Conservation (phyloP, 148 eudicot genomes). For the Pharnaceum exiguum region DNA sequence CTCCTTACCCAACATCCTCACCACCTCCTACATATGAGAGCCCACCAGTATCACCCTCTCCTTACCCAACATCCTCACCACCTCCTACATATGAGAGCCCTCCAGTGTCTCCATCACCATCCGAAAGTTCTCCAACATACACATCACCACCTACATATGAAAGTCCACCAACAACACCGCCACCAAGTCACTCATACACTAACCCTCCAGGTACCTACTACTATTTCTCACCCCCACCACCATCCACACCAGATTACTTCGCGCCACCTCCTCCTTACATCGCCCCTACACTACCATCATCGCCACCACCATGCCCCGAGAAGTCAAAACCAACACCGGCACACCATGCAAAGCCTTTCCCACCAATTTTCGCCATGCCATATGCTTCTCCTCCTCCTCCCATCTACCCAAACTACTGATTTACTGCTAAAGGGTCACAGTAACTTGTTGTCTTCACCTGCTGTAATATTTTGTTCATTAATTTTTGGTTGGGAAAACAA, state of each 20-base stretch:
- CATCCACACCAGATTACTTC: conserved; percentile 19
- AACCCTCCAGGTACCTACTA: conserved; percentile 20
- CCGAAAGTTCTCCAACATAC: background rate
- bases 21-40: background rate
- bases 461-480: conserved; percentile 20
- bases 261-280: conserved; percentile 41
- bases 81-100: conserved; percentile 4
- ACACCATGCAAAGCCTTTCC: too few species aligned
- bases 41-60: background rate
- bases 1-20: background rate
- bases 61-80: conserved; percentile 15
- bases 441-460: background rate
- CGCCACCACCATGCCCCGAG: conserved; percentile 80
- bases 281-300: conserved; percentile 52
- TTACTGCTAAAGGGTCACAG: background rate
- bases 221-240: conserved; percentile 27
- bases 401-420: conserved; percentile 46
- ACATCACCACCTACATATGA: background rate
- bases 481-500: background rate
- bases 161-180: conserved; percentile 14
- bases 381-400: conserved; percentile 75
- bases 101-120: conserved; percentile 4
- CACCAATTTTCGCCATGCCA: conserved; percentile 45
- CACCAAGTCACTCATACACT: conserved; percentile 2
- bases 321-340: too few species aligned